These are phyloP conservation scores for Camellia japonica DNA, from an alignment of 148 eudicot genomes.

Conservation along the genomic window DNA sequence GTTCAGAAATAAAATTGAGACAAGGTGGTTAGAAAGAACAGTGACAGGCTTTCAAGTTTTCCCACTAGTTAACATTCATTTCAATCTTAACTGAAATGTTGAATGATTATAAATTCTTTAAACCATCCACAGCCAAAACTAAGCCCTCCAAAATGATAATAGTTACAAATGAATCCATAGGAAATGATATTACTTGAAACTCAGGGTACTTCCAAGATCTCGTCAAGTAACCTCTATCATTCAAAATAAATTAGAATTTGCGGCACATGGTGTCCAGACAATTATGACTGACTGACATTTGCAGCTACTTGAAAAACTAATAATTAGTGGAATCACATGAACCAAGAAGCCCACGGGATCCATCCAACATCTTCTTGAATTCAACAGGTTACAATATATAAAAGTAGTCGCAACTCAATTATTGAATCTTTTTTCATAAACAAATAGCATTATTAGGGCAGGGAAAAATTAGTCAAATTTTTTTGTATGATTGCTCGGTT, in stretches of 20 bases:
- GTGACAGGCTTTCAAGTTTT: no score
- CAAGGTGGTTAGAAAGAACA: neutral
- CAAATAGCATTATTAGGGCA: no score
- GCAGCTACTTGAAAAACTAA: neutral
- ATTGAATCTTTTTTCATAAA: neutral
- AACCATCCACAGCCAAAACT: neutral
- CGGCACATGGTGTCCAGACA: neutral
- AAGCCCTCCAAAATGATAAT: neutral
- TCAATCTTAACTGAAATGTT: neutral
- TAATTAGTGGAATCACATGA: neutral
- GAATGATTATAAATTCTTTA: neutral
- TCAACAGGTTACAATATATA: neutral
- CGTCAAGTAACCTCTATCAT: neutral
- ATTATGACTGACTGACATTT: neutral
- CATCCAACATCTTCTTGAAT: neutral
- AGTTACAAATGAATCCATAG: neutral
- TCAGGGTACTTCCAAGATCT: neutral
- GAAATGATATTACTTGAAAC: neutral
- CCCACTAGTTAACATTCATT: no score
- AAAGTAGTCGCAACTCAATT: neutral
- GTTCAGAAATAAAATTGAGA: neutral
- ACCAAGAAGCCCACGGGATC: constrained; percentile 7
- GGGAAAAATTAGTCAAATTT: neutral
- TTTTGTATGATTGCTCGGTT: neutral
- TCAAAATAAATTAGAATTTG: neutral